Base-by-base conservation (phyloP, 768 basidiomycete genomes). In the Naganishia vishniacii region DNA sequence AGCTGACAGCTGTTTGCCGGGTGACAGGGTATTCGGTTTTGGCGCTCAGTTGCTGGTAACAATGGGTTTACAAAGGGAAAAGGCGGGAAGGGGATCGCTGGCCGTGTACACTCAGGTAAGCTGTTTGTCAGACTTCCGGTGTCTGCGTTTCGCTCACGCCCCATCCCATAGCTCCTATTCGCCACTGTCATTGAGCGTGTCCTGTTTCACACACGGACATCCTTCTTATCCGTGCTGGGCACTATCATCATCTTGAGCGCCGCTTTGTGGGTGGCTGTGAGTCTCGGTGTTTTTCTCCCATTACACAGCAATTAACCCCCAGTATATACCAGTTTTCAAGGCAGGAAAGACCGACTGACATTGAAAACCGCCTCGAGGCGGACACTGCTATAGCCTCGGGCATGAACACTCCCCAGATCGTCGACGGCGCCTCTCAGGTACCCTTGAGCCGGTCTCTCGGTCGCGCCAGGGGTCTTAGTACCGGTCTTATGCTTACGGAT, bases 191-290 rank as follows among this genome's bases (percentile, higher is more conserved):
- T 89, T 12, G 86, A 91, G 72, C 79, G 83, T 4, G 66, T 86
- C 44, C 81, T 87, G 69, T 88, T 90, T 74, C 79, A 83, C 47
- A 81, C 81, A 0, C 73, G 79, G 5, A 88, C 87, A 0, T 82
- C 86, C 0, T 67, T 79, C 1, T 77, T 87, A 29, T 87, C 85
- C 3, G 71, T 85, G 4, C 68, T 84, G 11, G 89, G 89, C 0
- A 84, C 84, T 0, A 46, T 79, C 4, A 83, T 89, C 63, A 90
- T 89, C 67, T 74, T 88, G 40, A 68, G 78, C 1, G 81, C 83
- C 11, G 87, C 87, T 0, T 67, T 85, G 26, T 88, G 83, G 72
- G 83, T 86, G 34, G 86, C 83, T 9, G 86, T 88, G 75, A 66
- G 83, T 48, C 58, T n/a, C n/a, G n/a, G n/a, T n/a, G n/a, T n/a